A percentile compares a stretch with the other conserved stretches of the same genome.
These are phyloP conservation scores for Musa acuminata DNA, from an alignment of 176 grass and related monocot species.

Conservation along the genomic window DNA sequence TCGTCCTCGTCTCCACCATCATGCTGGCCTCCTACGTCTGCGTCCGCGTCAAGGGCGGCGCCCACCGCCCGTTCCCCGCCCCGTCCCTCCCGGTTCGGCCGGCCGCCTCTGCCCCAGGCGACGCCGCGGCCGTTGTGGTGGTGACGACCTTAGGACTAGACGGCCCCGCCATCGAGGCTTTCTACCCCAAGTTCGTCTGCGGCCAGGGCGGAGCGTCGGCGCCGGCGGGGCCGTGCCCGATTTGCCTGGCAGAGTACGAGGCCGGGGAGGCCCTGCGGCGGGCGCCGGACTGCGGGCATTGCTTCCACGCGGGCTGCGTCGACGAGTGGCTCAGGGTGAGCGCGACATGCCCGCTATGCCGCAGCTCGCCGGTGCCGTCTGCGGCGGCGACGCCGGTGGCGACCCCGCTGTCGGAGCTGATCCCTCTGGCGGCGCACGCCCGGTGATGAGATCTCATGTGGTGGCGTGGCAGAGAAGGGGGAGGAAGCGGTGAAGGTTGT, in stretches of 20 bases:
- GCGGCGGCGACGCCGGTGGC: conserved; percentile 21
- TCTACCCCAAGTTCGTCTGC: conserved; percentile 52
- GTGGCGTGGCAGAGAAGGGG: background rate
- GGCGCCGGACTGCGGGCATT: conserved; percentile 47
- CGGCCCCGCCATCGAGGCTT: conserved; percentile 38
- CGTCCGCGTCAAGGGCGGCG: conserved; percentile 41
- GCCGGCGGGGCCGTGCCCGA: conserved; percentile 33
- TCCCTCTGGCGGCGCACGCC: conserved; percentile 35
- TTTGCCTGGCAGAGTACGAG: conserved; percentile 57
- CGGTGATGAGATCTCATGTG: conserved; percentile 1
- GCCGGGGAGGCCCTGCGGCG: conserved; percentile 34
- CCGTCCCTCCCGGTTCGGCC: background rate
- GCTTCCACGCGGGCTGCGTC: conserved; percentile 55
- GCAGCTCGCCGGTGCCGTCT: conserved; percentile 55
- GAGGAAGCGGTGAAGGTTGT: background rate
- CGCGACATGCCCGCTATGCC: conserved; percentile 68
- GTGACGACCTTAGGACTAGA: conserved; percentile 30
- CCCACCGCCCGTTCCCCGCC: background rate
- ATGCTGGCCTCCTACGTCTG: conserved; percentile 68
- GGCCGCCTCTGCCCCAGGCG: background rate
- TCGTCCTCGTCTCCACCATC: conserved; percentile 68
- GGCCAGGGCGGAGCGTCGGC: background rate
- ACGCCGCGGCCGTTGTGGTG: background rate
- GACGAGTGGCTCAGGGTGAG: conserved; percentile 68
- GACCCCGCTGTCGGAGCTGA: conserved; percentile 39